Evolutionary conservation across 164 flowering plant species (phyloP), one percentile per base, ranked within the genome.

Genomic region (Euptelea pleiosperma): DNA sequence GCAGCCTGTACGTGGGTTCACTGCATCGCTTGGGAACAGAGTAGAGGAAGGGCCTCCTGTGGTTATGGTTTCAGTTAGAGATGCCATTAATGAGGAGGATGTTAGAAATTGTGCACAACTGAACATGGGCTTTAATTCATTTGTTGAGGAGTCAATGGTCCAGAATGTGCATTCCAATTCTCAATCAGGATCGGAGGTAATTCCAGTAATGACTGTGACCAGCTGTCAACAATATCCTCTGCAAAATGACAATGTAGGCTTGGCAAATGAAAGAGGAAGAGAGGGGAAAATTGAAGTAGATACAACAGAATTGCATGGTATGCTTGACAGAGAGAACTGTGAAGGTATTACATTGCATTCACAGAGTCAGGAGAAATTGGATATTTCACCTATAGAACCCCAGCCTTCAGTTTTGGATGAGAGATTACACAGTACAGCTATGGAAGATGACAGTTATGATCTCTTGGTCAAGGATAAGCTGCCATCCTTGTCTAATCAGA

Each of bases 381-480:
- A 6, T 25, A 7, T 22, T 14, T 40, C 39, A 41, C 36, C 74
- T 51, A 52, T 65, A 42, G 58, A 60, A 11, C 47, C 55, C 50
- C 52, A 61, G 34, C 24, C 58, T 65, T 42, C 50, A 22, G 65
- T 15, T 28, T 37, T 35, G 19, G 63, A 63, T 66, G 29, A 55
- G 33, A 65, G 40, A 51, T 51, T 50, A 8, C 34, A 50, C 7
- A 24, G 19, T 54, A 45, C 31, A 18, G 48, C 54, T 40, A 45
- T 69, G 56, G 78, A 74, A 58, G 47, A 37, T 63, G 73, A 66
- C 6, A 34, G 16, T 51, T 19, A 12, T 52, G 2, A 18, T 46
- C 37, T 24, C 28, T 40, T 10, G 28, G 55, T 18, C 42, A 62
- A 70, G 62, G 77, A 66, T 51, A 64, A 61, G 40, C 34, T 67